Percentiles rank a stretch among this genome's conserved stretches.
Conservation (phyloP, 495 filamentous ascomycete species). For the Tuber indicum region DNA sequence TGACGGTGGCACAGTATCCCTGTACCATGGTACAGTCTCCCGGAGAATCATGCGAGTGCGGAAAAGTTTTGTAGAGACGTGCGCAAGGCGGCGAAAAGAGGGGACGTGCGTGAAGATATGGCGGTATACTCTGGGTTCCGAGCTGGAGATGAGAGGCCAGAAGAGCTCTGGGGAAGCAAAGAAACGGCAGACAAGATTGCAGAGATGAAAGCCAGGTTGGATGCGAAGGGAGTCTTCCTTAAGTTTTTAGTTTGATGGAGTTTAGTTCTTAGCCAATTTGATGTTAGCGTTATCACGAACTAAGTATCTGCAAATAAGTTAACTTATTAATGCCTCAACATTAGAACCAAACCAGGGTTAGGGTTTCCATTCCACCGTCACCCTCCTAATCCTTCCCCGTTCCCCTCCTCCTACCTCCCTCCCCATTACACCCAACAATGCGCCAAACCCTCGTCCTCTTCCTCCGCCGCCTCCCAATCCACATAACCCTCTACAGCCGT, state of each 20-base stretch:
- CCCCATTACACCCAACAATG: constrained; percentile 9
- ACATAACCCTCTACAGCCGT: constrained; percentile 37
- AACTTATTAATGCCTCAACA: not conserved
- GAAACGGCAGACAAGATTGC: not conserved
- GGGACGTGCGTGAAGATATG: not conserved
- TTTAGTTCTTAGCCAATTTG: not conserved
- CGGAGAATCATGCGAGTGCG: not conserved
- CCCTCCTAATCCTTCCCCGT: not conserved
- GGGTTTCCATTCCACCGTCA: not conserved
- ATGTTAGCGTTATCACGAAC: not conserved
- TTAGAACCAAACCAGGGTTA: not conserved
- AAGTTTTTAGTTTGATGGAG: not conserved
- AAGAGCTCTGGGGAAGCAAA: not conserved
- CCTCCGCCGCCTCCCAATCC: constrained; percentile 32
- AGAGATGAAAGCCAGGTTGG: not conserved
- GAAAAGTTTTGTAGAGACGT: not conserved
- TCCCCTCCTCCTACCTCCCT: not conserved
- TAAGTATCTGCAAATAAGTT: not conserved
- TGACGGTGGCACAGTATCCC: not conserved
- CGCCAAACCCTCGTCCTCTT: constrained; percentile 12
- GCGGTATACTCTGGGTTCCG: not conserved
- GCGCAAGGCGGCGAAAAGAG: not conserved
- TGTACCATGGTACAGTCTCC: not conserved
- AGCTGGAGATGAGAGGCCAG: not conserved
- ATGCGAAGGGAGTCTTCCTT: not conserved